A percentile compares a stretch with the other conserved stretches of the same genome.
phyloP scores from a whole-genome alignment of 352 stramenopile species.

The Phytophthora tentaculata region DNA sequence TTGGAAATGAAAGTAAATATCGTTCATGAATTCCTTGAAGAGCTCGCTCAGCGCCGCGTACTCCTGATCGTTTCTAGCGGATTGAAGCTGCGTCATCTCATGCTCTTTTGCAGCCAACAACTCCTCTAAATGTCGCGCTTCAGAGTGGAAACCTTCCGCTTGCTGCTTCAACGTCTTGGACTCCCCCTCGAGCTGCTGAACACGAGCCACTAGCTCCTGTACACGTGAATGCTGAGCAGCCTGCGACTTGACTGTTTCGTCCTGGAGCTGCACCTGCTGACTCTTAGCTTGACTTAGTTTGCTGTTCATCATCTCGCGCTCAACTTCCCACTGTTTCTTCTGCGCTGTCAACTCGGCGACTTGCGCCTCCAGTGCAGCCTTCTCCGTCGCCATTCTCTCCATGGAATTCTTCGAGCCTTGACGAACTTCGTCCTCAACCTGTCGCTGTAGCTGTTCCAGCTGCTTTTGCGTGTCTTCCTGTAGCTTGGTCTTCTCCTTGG shows the following conservation, averaged over 20 bases:
- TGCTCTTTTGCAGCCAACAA: constrained; percentile 55
- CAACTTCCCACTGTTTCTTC: constrained; percentile 59
- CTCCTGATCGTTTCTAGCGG: constrained; percentile 58
- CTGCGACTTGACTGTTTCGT: constrained; percentile 58
- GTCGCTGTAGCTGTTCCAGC: constrained; percentile 57
- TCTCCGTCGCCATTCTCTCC: constrained; percentile 51
- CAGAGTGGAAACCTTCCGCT: constrained; percentile 45
- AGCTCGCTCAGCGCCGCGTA: constrained; percentile 66
- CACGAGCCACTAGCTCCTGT: constrained; percentile 53
- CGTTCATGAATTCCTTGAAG: constrained; percentile 90
- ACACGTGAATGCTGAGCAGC: constrained; percentile 52
- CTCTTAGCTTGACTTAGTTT: constrained; percentile 57
- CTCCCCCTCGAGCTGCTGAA: constrained; percentile 57
- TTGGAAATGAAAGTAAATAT: constrained; percentile 89
- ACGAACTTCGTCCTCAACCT: constrained; percentile 64
- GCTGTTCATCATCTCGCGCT: constrained; percentile 54
- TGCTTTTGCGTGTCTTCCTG: constrained; percentile 71
- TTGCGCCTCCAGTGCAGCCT: constrained; percentile 50
- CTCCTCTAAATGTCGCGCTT: constrained; percentile 60
- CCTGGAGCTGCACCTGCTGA: constrained; percentile 63
- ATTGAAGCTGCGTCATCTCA: constrained; percentile 52
- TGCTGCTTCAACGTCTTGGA: constrained; percentile 48
- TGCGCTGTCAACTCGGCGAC: constrained; percentile 47
- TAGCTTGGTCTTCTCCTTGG: constrained; percentile 58
- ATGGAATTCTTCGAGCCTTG: constrained; percentile 63